Evolutionary conservation across 2,329 filamentous ascomycete genomes (phyloP).

Genomic region (Diaporthe humulicola): DNA sequence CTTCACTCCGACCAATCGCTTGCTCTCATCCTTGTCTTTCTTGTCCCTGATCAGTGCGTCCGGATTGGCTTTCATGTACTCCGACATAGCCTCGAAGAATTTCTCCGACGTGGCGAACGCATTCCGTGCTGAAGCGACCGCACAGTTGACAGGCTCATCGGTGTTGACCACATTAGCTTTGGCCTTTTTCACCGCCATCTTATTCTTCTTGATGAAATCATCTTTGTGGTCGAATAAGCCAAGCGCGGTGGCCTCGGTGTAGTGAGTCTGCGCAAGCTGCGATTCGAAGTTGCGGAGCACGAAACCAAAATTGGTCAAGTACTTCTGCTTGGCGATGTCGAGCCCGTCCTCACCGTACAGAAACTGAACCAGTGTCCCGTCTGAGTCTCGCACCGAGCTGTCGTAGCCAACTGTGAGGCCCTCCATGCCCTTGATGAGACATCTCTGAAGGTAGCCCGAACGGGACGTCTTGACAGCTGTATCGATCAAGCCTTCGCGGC

Average conservation of each 20-base stretch:
- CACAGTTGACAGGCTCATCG: conserved; percentile 81
- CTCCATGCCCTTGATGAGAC: conserved; percentile 99
- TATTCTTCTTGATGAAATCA: conserved; percentile 81
- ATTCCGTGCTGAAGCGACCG: conserved; percentile 81
- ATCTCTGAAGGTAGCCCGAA: conserved; percentile 95
- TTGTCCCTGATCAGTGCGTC: conserved; percentile 69
- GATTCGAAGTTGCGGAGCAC: conserved; percentile 88
- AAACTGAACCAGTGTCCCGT: conserved; percentile 94
- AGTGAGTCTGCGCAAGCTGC: conserved; percentile 81
- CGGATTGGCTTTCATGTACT: conserved; percentile 84
- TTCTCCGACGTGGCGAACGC: conserved; percentile 91
- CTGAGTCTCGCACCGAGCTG: conserved; percentile 91
- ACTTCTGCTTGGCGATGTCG: conserved; percentile 94
- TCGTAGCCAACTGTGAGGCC: conserved; percentile 94
- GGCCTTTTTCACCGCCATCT: conserved; percentile 82
- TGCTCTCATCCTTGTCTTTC: conserved; percentile 54
- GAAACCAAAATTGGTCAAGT: conserved; percentile 91
- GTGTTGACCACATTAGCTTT: conserved; percentile 68
- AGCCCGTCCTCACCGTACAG: conserved; percentile 96
- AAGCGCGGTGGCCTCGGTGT: conserved; percentile 63
- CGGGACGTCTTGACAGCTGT: conserved; percentile 98
- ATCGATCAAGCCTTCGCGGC: conserved; percentile 97
- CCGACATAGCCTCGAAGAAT: conserved; percentile 79
- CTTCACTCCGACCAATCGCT: conserved; percentile 49
- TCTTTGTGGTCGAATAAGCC: conserved; percentile 66